Base-by-base conservation (phyloP, 2,329 filamentous ascomycete genomes). In the Keithomyces neogunnii region DNA sequence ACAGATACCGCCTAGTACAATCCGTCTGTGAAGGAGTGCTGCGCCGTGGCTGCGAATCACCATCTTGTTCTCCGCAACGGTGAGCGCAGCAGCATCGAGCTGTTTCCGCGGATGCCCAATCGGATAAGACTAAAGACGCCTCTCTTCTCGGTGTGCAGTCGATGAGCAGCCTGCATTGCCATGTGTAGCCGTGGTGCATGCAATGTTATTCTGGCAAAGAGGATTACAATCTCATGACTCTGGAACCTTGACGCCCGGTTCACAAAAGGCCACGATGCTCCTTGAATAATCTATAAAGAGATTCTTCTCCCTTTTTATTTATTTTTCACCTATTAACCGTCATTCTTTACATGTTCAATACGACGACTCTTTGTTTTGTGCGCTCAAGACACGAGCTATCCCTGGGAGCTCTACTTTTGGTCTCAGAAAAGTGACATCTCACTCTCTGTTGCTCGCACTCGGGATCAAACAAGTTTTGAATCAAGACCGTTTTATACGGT, bases 261-360 rank as follows among this genome's bases (percentile, higher is more conserved):
- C 13, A 35, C 10, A 7, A 30, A 40, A 33, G 13, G 31, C 33
- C 30, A 11, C 39, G n/a, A 30, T 51, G 39, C 35, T 43, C 29
- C 47, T 26, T 47, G 31, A 36, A 40, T 33, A 32, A 45, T 31
- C 26, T 44, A 28, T 7, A 44, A 28, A 30, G 33, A 52, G 33
- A n/a, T 29, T 40, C 33, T 26, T 45, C 29, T 48, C 46, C 49
- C 45, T 48, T 42, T 19, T 19, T 19, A 19, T 19, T 19, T 19
- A 19, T 19, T 19, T 19, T 19, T 19, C 19, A 19, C 39, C 42
- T 47, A 26, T 40, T 13, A 29, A 45, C 29, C 19, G 39, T 44
- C 47, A 44, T 52, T 30, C 56, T 51, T 53, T 56, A 42, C 54
- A 54, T 57, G 55, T 52, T 54, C 55, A 51, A 55, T 52, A 51